Evolutionary conservation across 441 rosid genomes (phyloP).

Genomic region (Macaranga tanarius): DNA sequence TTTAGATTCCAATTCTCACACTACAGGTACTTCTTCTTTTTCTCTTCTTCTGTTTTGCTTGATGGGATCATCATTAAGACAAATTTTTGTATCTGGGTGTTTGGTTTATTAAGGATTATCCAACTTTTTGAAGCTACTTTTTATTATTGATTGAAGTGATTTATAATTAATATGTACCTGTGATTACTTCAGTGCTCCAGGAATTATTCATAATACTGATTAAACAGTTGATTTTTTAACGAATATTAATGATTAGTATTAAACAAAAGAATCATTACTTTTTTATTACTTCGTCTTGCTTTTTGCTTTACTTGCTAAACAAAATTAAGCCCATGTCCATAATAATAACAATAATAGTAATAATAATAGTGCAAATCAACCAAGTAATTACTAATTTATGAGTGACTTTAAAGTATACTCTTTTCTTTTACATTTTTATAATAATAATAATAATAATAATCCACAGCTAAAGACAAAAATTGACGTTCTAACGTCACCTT

Average conservation of each 20-base stretch:
- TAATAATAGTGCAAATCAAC: not conserved
- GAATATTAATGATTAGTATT: not conserved
- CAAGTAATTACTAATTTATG: slow-evolving; percentile 24
- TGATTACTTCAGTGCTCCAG: slow-evolving; percentile 8
- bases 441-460: slow-evolving; percentile 17
- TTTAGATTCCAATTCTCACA: not conserved
- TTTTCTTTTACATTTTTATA: slow-evolving; percentile 7
- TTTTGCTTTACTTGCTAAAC: slow-evolving; percentile 26
- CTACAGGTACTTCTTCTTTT: not conserved
- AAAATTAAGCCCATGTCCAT: slow-evolving; percentile 20
- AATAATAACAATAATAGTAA: not conserved
- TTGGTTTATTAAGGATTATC: slow-evolving; percentile 7
- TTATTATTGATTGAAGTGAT: slow-evolving; percentile 14
- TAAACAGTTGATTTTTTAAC: not conserved
- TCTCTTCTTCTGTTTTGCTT: not conserved
- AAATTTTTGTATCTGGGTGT: slow-evolving; percentile 3
- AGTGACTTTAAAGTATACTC: slow-evolving; percentile 49
- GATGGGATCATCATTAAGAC: not conserved
- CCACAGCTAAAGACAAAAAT: slow-evolving; percentile 43
- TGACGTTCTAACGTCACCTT: slow-evolving; percentile 38
- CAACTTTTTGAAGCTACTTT: slow-evolving; percentile 8
- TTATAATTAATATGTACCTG: not conserved
- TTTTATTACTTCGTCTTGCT: slow-evolving; percentile 3
- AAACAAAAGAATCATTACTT: slow-evolving; percentile 1
- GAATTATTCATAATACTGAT: slow-evolving; percentile 18